phyloP scores from a whole-genome alignment of 352 stramenopile species.

The Globisporangium nagaii region DNA sequence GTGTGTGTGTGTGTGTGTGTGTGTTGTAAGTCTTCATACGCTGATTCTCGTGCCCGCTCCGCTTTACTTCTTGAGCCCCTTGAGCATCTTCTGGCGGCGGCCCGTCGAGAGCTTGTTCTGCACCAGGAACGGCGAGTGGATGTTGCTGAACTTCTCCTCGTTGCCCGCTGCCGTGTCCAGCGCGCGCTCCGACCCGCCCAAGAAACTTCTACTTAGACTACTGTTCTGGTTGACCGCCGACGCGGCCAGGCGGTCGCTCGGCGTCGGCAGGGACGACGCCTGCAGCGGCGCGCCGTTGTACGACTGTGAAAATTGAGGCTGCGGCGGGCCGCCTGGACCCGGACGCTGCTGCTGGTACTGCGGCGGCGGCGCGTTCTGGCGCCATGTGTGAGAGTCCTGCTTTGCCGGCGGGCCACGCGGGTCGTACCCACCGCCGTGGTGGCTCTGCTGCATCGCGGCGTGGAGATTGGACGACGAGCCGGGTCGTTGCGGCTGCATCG shows the following conservation, averaged over 20 bases:
- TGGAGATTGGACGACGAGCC: slow-evolving; percentile 17
- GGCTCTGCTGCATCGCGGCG: slow-evolving; percentile 3
- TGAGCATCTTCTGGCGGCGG: slow-evolving; percentile 85
- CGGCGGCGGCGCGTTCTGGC: slow-evolving; percentile 39
- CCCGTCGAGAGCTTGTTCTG: slow-evolving; percentile 85
- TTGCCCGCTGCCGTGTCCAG: slow-evolving; percentile 40
- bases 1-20: neutral
- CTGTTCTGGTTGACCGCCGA: slow-evolving; percentile 29
- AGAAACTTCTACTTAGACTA: slow-evolving; percentile 63
- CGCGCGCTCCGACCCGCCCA: slow-evolving; percentile 16
- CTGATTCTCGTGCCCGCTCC: neutral
- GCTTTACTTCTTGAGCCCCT: slow-evolving; percentile 81
- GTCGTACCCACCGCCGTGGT: slow-evolving; percentile 17
- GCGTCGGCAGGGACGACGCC: slow-evolving; percentile 18
- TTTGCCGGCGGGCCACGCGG: slow-evolving; percentile 10
- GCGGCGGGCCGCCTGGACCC: neutral
- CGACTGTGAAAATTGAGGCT: slow-evolving; percentile 23
- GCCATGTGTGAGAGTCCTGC: slow-evolving; percentile 64
- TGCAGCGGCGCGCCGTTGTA: slow-evolving; percentile 22
- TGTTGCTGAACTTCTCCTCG: slow-evolving; percentile 83
- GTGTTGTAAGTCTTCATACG: neutral
- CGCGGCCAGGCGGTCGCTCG: slow-evolving; percentile 11
- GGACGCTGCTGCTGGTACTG: slow-evolving; percentile 16
- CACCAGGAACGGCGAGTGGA: slow-evolving; percentile 80
- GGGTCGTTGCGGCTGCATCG: slow-evolving; percentile 12